Base-by-base conservation (phyloP, 1,284 basidiomycete genomes). In the Cystobasidium slooffiae region DNA sequence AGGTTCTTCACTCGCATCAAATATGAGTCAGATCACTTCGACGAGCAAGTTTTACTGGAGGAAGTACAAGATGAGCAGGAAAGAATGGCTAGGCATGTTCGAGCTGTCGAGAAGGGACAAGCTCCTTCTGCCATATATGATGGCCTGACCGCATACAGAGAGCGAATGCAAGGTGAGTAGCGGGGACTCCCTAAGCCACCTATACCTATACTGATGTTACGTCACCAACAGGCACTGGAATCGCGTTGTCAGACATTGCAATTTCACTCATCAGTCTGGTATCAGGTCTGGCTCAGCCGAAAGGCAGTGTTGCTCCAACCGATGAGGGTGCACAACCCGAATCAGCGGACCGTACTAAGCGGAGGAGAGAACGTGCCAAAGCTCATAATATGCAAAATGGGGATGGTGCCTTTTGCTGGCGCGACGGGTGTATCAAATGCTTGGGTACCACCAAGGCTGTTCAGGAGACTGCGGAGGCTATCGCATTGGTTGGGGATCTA, bases 351-450 rank as follows among this genome's bases (percentile, higher is more conserved):
- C n/a, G 39, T n/a, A 64, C 63, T 3, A 22, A 53, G 22, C n/a
- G 70, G 31, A 52, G 47, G 22, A n/a, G 81, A 81, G 20, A 79
- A 75, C 3, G 79, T 12, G 75, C 74, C 12, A 56, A 49, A 37
- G 74, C 44, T 76, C 43, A 76, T 53, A 46, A 74, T 47, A 79
- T 88, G 49, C 81, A 88, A 74, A 93, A 93, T 78, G 85, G 86
- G 14, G 87, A 91, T 22, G 89, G 90, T 0, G 91, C 90, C 1
- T 92, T 92, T 91, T 93, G 91, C 81, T 94, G 92, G 91, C 85
- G 88, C 22, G 90, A 93, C 74, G 85, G 92, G 89, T 65, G 46
- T 47, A 20, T 58, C 89, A 91, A 89, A 47, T 93, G 91, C 80
- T 82, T 92, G 41, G 86, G 86, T 69, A 82, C 92, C 63, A 92